These are phyloP conservation scores for Leucosporidium yakuticum DNA, from an alignment of 768 basidiomycete genomes.

Conservation along the genomic window DNA sequence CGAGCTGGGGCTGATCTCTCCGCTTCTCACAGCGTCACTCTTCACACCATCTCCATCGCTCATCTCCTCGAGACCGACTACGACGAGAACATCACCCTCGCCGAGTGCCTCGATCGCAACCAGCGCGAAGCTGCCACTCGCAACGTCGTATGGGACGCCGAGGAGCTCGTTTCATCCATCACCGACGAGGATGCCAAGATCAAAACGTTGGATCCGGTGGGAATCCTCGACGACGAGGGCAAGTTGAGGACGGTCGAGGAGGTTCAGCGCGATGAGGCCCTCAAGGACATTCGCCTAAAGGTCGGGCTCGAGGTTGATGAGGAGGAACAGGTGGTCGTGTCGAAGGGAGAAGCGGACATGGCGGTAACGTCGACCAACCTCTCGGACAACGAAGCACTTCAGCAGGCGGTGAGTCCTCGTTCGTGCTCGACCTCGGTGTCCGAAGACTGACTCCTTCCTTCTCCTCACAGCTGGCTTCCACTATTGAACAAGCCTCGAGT, in stretches of 20 bases:
- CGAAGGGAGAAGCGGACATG: constrained; percentile 1
- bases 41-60: constrained; percentile 48
- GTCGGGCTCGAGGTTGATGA: constrained; percentile 12
- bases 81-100: constrained; percentile 42
- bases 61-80: constrained; percentile 57
- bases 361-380: constrained; percentile 11
- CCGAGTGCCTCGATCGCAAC: constrained; percentile 18
- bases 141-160: constrained; percentile 28
- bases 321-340: background rate
- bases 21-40: constrained; percentile 16
- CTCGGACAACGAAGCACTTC: constrained; percentile 19
- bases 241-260: background rate
- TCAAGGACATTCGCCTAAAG: constrained; percentile 3
- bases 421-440: background rate
- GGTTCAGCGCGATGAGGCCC: background rate
- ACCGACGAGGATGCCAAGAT: constrained; percentile 14
- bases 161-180: constrained; percentile 14
- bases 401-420: background rate
- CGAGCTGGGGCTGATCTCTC: background rate
- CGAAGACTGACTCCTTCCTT: background rate
- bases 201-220: constrained; percentile 8
- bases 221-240: constrained; percentile 5
- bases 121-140: constrained; percentile 59
- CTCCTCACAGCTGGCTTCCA: background rate
- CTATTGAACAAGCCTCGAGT: background rate